Evolutionary conservation across 805 yeast genomes (phyloP), one percentile per base, ranked within the genome.

Genomic region (Vanderwaltozyma yarrowii): DNA sequence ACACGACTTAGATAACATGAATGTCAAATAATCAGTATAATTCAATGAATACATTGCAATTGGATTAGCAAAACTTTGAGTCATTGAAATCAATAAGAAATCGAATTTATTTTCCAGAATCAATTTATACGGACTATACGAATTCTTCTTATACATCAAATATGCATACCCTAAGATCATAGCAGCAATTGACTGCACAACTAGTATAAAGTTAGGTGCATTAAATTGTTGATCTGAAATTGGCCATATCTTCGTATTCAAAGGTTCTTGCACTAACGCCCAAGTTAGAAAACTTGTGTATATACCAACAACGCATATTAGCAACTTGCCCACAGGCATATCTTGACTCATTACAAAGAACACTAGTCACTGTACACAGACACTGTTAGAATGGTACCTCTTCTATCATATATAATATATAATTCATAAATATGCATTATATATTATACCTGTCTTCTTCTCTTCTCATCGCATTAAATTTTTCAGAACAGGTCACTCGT

Each of bases 241-340:
- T 2, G 83, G 85, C 60, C 87, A 86, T 11, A 82, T 73, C 33
- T 78, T 78, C 2, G 87, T 76, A 12, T 87, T 72, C 45, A 92
- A 75, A 33, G 89, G 77, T 58, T 92, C 98, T 54, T 92, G 97
- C 11, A 92, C 72, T 27, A 85, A 71, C 0, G 95, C 87, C 98
- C 98, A 92, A 2, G 89, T 71, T 20, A 92, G 63, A 51, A 92
- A 92, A 35, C 95, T 80, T 2, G 74, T 76, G 53, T 92, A 92
- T 27, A 92, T 83, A 0, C 96, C 96, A 1, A 39, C 40, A 1
- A 63, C 57, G 33, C 66, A 62, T n/a, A 57, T 36, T 4, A 52
- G 15, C 21, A 65, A 45, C 35, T 45, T 45, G 3, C 38, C 27
- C 2, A 40, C 28, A 15, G 32, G 33, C 36, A 4, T 24, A 9